Conservation (phyloP, 768 basidiomycete genomes). For the Clitopilus passeckerianus region DNA sequence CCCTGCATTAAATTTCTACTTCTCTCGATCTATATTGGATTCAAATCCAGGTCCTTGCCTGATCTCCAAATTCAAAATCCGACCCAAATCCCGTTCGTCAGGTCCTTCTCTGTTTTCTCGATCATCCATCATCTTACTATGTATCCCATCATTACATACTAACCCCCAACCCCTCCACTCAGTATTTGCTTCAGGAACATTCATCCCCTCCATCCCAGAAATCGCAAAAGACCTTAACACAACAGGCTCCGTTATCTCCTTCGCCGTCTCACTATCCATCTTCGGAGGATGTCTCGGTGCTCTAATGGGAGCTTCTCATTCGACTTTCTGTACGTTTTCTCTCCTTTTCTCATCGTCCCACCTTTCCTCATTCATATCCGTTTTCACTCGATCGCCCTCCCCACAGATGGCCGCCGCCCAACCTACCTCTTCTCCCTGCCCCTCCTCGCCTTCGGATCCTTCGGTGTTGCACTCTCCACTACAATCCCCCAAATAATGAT, state of each 20-base stretch:
- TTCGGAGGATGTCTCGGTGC: conserved; percentile 27
- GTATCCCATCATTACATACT: no score
- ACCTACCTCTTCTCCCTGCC: conserved; percentile 62
- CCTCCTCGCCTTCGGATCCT: conserved; percentile 48
- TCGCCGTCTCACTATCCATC: conserved; percentile 26
- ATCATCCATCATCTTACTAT: no score
- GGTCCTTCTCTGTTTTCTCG: no score
- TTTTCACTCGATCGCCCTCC: not conserved
- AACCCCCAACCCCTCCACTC: not conserved
- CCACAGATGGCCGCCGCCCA: conserved; percentile 52
- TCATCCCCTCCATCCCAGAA: conserved; percentile 68
- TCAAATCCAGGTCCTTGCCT: no score
- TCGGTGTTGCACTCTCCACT: conserved; percentile 46
- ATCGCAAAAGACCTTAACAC: conserved; percentile 61
- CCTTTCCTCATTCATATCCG: not conserved
- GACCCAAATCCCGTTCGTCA: no score
- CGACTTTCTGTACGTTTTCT: conserved; percentile 28
- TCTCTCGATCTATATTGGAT: no score
- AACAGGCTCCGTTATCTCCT: conserved; percentile 52
- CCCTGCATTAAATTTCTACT: no score
- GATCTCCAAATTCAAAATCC: no score
- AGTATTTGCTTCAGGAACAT: conserved; percentile 65
- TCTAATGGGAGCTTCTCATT: conserved; percentile 28
- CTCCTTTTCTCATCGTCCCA: not conserved
- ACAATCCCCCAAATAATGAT: conserved; percentile 43